Base-by-base conservation (phyloP, 129 eudicot genomes). In the Sambucus nigra region DNA sequence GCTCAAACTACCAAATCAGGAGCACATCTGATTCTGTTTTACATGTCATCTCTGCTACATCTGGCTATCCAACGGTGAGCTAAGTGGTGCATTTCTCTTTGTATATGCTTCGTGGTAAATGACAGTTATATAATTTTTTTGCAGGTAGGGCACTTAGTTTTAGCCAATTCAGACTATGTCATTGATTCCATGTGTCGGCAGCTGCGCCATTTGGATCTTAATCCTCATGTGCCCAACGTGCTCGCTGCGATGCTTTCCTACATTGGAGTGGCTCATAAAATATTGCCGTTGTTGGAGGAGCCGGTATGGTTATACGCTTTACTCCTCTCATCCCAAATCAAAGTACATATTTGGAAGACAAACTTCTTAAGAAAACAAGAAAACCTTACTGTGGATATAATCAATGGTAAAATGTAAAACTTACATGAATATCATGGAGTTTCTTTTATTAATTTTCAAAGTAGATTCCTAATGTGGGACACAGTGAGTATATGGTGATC, bases 111-210 rank as follows among this genome's bases (percentile, higher is more conserved):
- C 55, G 24, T 20, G 54, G 48, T 44, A 28, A 26, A 17, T 27
- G 47, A 27, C 5, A 16, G 19, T 35, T 52, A 1, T 8, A 27
- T 17, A 48, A 20, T 55, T 41, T 21, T 40, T 31, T 69, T 73
- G 39, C 94, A 91, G 98, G 98, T 91, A 32, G 98, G 98, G 38
- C 88, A 85, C 81, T 74, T 91, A 55, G 95, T 91, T 55, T 57
- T 91, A 57, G 83, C 72, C 66, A 91, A 91, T 80, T 73, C 98
- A 26, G 98, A 91, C 70, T 91, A 91, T 48, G 75, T 91, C 19
- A 85, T 91, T 25, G 98, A 91, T 68, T 79, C 94, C 10, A 53
- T 91, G 56, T 91, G 89, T 35, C 77, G 80, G 42, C 94, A 91
- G 73, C 78, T 91, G 70, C 94, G 98, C 54, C 93, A 85, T 76